These are phyloP conservation scores for Ophiostoma sp. DNA, from an alignment of 2,329 filamentous ascomycete genomes.

Conservation along the genomic window DNA sequence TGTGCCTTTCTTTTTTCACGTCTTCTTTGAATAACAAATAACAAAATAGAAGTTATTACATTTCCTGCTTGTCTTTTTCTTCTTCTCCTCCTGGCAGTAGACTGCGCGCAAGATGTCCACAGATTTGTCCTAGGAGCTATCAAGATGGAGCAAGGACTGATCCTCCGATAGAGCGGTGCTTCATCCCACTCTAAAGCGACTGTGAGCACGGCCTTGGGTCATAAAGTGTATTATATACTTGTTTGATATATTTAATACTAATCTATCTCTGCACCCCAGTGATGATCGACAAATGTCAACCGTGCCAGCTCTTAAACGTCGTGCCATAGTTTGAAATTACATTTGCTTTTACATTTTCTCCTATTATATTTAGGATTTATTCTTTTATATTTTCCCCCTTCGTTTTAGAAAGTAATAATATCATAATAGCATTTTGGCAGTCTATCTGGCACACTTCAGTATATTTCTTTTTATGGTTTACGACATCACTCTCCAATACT, in stretches of 20 bases:
- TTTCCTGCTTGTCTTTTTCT: constrained; percentile 6
- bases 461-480: too few relatives aligned
- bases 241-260: not conserved
- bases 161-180: constrained; percentile 13
- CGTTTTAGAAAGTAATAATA: not conserved
- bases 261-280: constrained; percentile 14
- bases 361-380: not conserved
- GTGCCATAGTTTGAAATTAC: not conserved
- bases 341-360: not conserved
- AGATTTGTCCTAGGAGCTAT: constrained; percentile 16
- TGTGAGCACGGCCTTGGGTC: not conserved
- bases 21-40: not conserved
- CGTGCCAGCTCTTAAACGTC: constrained; percentile 9
- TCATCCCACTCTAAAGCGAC: not conserved
- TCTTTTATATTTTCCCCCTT: not conserved
- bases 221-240: constrained; percentile 5
- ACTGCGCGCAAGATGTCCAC: constrained; percentile 16
- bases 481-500: too few relatives aligned
- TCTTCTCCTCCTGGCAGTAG: constrained; percentile 11
- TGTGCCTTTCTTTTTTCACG: not conserved
- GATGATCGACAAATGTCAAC: constrained; percentile 13
- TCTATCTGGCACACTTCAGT: too few relatives aligned
- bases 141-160: constrained; percentile 15
- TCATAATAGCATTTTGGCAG: too few relatives aligned
- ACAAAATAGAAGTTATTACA: not conserved